phyloP scores from a whole-genome alignment of 2,329 filamentous ascomycete species.

The Phialocephala subalpina region DNA sequence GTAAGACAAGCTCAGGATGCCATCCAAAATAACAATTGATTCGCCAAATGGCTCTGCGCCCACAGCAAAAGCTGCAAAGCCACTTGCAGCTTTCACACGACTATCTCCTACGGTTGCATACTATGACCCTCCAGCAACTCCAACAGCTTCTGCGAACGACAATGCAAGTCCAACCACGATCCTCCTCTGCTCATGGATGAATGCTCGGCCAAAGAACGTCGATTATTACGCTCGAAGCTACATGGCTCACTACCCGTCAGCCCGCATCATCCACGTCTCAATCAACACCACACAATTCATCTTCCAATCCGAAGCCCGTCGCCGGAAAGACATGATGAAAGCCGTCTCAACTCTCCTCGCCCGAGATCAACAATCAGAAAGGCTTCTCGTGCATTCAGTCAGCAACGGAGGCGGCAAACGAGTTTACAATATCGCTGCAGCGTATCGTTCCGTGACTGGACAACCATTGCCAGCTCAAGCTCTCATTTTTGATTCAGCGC shows the following conservation, averaged over 20 bases:
- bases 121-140: conserved; percentile 30
- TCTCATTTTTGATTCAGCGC: conserved; percentile 35
- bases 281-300: conserved; percentile 55
- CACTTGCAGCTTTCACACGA: conserved; percentile 35
- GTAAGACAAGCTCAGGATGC: too few relatives aligned
- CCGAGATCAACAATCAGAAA: conserved; percentile 33
- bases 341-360: conserved; percentile 33
- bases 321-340: conserved; percentile 44
- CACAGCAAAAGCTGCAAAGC: conserved; percentile 31
- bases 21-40: conserved; percentile 5
- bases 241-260: conserved; percentile 56
- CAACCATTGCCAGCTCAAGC: conserved; percentile 28
- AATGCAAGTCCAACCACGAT: conserved; percentile 46
- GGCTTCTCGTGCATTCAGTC: conserved; percentile 61
- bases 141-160: neutral
- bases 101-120: conserved; percentile 34
- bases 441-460: conserved; percentile 27
- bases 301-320: conserved; percentile 43
- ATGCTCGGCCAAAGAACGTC: conserved; percentile 61
- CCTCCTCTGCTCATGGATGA: conserved; percentile 65
- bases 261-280: conserved; percentile 59
- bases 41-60: neutral
- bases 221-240: conserved; percentile 63
- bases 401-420: conserved; percentile 63
- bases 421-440: conserved; percentile 30